Evolutionary conservation across 768 basidiomycete genomes (phyloP), one percentile per base, ranked within the genome.

Genomic region (Boletus eberwhitei): DNA sequence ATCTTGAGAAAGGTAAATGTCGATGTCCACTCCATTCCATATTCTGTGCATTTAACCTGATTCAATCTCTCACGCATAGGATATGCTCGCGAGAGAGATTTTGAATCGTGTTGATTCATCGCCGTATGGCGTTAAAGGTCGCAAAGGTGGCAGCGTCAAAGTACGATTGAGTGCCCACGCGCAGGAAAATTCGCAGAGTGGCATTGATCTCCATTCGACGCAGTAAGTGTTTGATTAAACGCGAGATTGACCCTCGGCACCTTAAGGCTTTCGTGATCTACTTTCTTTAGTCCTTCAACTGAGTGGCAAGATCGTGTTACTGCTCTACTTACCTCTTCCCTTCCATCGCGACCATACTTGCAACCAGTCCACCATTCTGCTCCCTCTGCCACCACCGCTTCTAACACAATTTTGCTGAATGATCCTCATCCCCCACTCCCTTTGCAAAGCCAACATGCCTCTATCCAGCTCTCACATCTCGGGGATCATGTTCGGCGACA

Each of bases 271-370:
- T 47, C n/a, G 13, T 58, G 29, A 50, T 54, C 54, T 56, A n/a
- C 19, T 42, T 53, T 39, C 8, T 35, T 17, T 48, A 90, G 88
- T 59, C 88, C 89, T 17, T 87, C 88, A 22, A 85, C 84, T 58
- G 88, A 92, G 70, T 92, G 90, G 90, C 90, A 92, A 69, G 88
- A 89, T 62, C 75, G 76, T 42, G 84, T 92, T 4, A 71, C 59
- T 12, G 8, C 64, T 24, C 21, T 61, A 4, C 63, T 71, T 14
- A 50, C 58, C 35, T 51, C 61, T 32, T 64, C 66, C 8, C 48
- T 70, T 32, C 63, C 49, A 37, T 48, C 63, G 12, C 55, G 38
- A 24, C 14, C 49, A 2, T 19, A 54, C 41, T 44, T 53, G 4
- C 53, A 40, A 31, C 21, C 48, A 26, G 31, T 26, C 38, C 36